Evolutionary conservation across 192 early-diverging fungal genomes (phyloP), one percentile per base, ranked within the genome.

Genomic region (Pilobolus umbonatus): DNA sequence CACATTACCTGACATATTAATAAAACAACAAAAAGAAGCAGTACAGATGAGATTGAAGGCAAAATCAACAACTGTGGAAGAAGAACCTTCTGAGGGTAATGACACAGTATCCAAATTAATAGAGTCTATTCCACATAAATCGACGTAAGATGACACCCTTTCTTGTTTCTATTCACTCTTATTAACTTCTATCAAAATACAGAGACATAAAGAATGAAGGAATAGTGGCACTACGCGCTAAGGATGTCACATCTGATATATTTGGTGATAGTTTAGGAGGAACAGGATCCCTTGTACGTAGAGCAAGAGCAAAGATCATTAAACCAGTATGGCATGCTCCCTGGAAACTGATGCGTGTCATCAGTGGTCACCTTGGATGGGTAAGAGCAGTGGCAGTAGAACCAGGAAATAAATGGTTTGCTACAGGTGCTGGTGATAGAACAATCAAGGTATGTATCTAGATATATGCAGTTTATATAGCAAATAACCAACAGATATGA

Each of bases 311-410:
- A 24, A 78, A 73, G 62, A 60, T 67, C 0, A 64, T 75, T 26
- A 67, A 85, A 47, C 97, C 97, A 4, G 76, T 84, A 35, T 99
- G 97, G 97, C 97, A 99, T 73, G 92, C 97, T 39, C 97, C 97
- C 25, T 99, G 97, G 97, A 96, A 95, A 76, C 76, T 99, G 56
- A 94, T 93, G 91, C 80, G 89, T 52, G 93, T 98, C 36, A 98
- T 99, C 55, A 91, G 89, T 61, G 97, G 97, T 11, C 97, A 99
- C 70, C 80, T 93, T 53, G 97, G 97, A 4, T 98, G 95, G 95
- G 95, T 99, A 30, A 77, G 95, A 24, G 80, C 86, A 31, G 77
- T 99, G 39, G 84, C 93, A 15, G 88, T 99, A 5, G 97, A 99
- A 62, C 88, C 92, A 24, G 85, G 88, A 11, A 99, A 99, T 69